Conservation (phyloP, 148 eudicot genomes). For the Agrostemma githago region DNA sequence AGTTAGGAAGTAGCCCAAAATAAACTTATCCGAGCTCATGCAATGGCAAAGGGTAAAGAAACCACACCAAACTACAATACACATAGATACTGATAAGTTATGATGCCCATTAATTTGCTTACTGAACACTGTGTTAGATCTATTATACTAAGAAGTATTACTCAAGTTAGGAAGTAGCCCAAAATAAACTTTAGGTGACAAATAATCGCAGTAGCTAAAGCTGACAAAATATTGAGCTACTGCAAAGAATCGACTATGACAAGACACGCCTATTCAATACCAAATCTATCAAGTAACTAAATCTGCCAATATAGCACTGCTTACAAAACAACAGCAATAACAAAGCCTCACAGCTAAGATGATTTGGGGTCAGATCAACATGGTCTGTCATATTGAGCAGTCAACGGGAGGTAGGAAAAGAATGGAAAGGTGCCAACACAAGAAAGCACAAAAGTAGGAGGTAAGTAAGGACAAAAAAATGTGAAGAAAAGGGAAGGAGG, state of each 20-base stretch:
- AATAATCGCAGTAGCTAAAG: too few species aligned
- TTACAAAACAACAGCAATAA: neutral
- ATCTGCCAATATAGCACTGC: neutral
- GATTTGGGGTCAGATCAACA: neutral
- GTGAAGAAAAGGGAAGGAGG: neutral
- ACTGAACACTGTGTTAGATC: too few species aligned
- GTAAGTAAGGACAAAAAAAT: neutral
- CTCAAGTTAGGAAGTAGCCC: too few species aligned
- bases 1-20: too few species aligned
- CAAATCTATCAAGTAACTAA: neutral
- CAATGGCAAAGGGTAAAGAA: too few species aligned
- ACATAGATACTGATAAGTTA: too few species aligned
- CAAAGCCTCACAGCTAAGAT: neutral
- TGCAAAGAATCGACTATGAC: neutral
- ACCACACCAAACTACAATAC: too few species aligned
- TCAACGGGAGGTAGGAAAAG: neutral
- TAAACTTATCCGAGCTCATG: too few species aligned
- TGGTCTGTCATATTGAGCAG: neutral
- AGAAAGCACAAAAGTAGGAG: neutral
- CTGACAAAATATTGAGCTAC: too few species aligned
- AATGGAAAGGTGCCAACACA: neutral
- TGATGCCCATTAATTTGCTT: too few species aligned
- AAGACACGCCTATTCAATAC: neutral
- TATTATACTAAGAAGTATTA: too few species aligned
- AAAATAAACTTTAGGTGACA: too few species aligned